These are phyloP conservation scores for Babesia caballi DNA, from an alignment of 169 alveolate species.

Conservation along the genomic window DNA sequence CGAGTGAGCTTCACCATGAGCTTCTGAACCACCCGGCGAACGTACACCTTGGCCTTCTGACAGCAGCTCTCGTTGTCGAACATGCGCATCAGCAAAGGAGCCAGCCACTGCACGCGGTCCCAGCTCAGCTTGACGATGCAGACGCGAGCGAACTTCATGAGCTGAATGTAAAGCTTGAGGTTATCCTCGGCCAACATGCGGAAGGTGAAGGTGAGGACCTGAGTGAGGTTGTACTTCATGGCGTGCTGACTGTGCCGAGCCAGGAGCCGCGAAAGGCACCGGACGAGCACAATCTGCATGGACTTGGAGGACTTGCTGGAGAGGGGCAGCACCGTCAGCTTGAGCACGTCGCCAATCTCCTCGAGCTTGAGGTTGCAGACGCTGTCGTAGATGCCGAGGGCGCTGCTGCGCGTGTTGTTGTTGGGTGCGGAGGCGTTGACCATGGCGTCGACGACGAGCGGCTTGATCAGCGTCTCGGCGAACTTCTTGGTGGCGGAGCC, in stretches of 20 bases:
- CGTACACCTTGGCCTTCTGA: slow-evolving; percentile 43
- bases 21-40: slow-evolving; percentile 54
- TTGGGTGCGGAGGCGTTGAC: slow-evolving; percentile 35
- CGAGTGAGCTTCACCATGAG: slow-evolving; percentile 39
- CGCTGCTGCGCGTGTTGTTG: slow-evolving; percentile 36
- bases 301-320: slow-evolving; percentile 1
- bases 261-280: slow-evolving; percentile 39
- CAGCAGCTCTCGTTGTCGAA: slow-evolving; percentile 55
- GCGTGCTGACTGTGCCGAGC: slow-evolving; percentile 28
- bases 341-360: slow-evolving; percentile 35
- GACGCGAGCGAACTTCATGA: slow-evolving; percentile 55
- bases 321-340: slow-evolving; percentile 38
- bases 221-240: slow-evolving; percentile 33
- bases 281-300: slow-evolving; percentile 33
- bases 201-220: slow-evolving; percentile 35
- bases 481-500: not conserved
- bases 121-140: slow-evolving; percentile 42
- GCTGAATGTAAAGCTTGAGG: slow-evolving; percentile 31
- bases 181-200: slow-evolving; percentile 12
- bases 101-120: slow-evolving; percentile 38
- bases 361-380: slow-evolving; percentile 31
- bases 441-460: slow-evolving; percentile 53
- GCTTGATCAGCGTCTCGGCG: slow-evolving; percentile 14
- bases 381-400: slow-evolving; percentile 33
- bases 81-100: slow-evolving; percentile 52